phyloP scores from a whole-genome alignment of 306 rosid species.

The Ormosia emarginata region DNA sequence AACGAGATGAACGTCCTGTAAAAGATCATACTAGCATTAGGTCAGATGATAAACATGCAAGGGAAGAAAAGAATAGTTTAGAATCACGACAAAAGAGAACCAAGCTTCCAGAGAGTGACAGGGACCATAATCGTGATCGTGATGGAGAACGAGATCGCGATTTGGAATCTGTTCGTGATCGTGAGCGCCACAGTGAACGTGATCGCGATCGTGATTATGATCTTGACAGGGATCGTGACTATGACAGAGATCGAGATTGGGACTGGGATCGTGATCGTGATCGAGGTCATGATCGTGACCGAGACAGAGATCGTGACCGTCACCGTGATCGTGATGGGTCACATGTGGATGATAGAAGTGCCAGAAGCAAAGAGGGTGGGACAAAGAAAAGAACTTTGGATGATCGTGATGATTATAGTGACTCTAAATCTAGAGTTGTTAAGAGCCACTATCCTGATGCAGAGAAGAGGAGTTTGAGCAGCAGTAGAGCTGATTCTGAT shows the following conservation, averaged over 20 bases:
- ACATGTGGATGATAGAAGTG: conserved; percentile 60
- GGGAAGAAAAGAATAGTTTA: conserved; percentile 65
- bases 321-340: conserved; percentile 62
- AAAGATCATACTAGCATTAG: conserved; percentile 62
- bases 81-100: conserved; percentile 74
- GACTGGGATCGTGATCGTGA: conserved; percentile 54
- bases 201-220: conserved; percentile 51
- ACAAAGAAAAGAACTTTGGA: conserved; percentile 79
- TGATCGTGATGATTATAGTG: conserved; percentile 69
- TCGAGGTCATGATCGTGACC: conserved; percentile 44
- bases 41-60: conserved; percentile 70
- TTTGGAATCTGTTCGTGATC: conserved; percentile 42
- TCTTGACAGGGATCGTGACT: conserved; percentile 56
- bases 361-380: conserved; percentile 64
- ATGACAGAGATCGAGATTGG: conserved; percentile 51
- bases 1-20: conserved; percentile 59
- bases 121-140: conserved; percentile 36
- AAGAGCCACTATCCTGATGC: conserved; percentile 61
- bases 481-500: conserved; percentile 69
- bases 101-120: conserved; percentile 63
- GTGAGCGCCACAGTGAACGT: conserved; percentile 38
- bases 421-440: conserved; percentile 60
- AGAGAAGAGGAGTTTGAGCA: conserved; percentile 68
- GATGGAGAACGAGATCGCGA: conserved; percentile 37
- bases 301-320: conserved; percentile 44